Evolutionary conservation across 2,329 filamentous ascomycete species (phyloP).

Genomic region (Aspergillus puulaauensis): DNA sequence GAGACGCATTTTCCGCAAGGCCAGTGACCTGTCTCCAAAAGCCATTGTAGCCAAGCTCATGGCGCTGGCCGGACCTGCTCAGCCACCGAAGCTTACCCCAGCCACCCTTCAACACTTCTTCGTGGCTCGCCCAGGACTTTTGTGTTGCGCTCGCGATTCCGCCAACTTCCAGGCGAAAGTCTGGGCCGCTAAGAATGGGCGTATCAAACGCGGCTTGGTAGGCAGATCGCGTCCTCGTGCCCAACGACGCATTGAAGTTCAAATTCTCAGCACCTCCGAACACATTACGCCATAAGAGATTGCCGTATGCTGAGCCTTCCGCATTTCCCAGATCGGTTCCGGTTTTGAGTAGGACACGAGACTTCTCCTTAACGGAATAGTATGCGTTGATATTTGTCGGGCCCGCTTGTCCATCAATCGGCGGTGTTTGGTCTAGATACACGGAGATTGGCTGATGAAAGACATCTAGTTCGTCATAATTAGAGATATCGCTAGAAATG

Average conservation of each 20-base stretch:
- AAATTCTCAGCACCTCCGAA: constrained; percentile 92
- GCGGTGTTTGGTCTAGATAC: constrained; percentile 74
- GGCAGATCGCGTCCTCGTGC: constrained; percentile 85
- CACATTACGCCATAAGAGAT: constrained; percentile 83
- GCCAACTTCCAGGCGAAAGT: constrained; percentile 75
- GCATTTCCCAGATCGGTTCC: constrained; percentile 92
- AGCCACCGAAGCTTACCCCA: constrained; percentile 76
- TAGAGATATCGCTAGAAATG: constrained; percentile 11
- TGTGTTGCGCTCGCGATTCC: constrained; percentile 79
- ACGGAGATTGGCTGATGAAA: constrained; percentile 81
- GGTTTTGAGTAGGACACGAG: constrained; percentile 83
- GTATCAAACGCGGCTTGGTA: constrained; percentile 85
- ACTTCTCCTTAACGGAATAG: constrained; percentile 74
- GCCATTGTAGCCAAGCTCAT: constrained; percentile 77
- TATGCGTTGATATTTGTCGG: constrained; percentile 76
- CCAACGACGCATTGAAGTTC: constrained; percentile 80
- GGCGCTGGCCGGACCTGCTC: constrained; percentile 62
- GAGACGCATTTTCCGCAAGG: constrained; percentile 71
- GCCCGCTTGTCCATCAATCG: constrained; percentile 64
- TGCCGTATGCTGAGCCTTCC: constrained; percentile 90
- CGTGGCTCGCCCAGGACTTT: constrained; percentile 91
- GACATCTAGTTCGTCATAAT: constrained; percentile 60
- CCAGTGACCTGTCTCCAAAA: constrained; percentile 88
- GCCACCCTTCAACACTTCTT: constrained; percentile 80
- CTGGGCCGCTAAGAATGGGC: constrained; percentile 80